A percentile compares a stretch with the other conserved stretches of the same genome.
Evolutionary conservation across 495 filamentous ascomycete genomes (phyloP).

Genomic region (Aspergillus funiculosus): DNA sequence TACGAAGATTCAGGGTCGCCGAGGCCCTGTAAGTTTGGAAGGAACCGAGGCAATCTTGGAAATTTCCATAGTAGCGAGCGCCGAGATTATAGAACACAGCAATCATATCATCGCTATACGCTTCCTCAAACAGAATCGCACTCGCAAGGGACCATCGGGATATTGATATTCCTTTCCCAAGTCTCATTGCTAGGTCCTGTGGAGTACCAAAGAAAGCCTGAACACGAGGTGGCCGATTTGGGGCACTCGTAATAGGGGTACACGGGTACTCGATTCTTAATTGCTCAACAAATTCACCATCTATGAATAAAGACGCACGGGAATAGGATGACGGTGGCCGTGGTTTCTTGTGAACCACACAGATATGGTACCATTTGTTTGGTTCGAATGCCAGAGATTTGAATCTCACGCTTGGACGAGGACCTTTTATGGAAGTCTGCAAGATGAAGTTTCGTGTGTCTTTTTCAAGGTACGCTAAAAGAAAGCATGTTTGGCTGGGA

Average conservation of each 20-base stretch:
- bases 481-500: conserved; percentile 84
- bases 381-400: conserved; percentile 71
- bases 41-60: conserved; percentile 90
- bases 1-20: conserved; percentile 79
- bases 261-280: conserved; percentile 81
- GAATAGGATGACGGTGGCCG: conserved; percentile 67
- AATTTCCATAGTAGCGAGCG: conserved; percentile 87
- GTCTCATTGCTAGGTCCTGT: conserved; percentile 74
- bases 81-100: conserved; percentile 87
- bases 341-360: conserved; percentile 71
- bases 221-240: conserved; percentile 55
- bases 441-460: conserved; percentile 94
- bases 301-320: conserved; percentile 81
- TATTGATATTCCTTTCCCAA: conserved; percentile 67
- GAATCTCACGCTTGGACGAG: conserved; percentile 86
- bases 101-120: conserved; percentile 84
- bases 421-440: conserved; percentile 85
- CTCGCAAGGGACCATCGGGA: conserved; percentile 86
- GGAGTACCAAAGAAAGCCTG: conserved; percentile 94
- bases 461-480: conserved; percentile 88
- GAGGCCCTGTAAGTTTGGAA: conserved; percentile 98
- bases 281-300: conserved; percentile 92
- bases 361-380: conserved; percentile 85
- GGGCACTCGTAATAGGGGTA: conserved; percentile 48
- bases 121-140: conserved; percentile 81